Evolutionary conservation across 768 basidiomycete genomes (phyloP), one percentile per base, ranked within the genome.

Genomic region (Boletus reticulatus): DNA sequence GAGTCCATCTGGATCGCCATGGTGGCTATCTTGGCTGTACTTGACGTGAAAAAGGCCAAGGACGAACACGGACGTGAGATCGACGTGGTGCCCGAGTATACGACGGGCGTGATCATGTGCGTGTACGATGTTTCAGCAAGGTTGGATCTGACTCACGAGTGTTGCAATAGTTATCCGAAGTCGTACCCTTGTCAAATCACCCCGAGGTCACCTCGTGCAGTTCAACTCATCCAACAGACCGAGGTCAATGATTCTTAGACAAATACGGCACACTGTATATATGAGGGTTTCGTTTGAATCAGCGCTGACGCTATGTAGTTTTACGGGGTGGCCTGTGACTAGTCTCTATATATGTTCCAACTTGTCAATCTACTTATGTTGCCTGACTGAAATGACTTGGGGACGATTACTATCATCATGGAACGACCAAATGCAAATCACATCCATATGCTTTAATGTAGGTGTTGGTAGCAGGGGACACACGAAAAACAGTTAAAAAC

Each of bases 1-100:
- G 68, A 73, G 1, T 76, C 73, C 16, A 16, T 78, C 27, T 74
- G 72, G 64, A 66, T 72, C 13, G 70, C 75, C 5, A 72, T 72
- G 27, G 66, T 62, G 37, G 54, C 66, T 31, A 62, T 72, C 12
- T 64, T 78, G 27, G 72, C 75, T 4, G 49, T 69, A 2, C 75
- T 77, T 57, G 60, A 60, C 14, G 73, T 78, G 45, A 52, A 46
- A 42, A 72, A 72, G 27, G 61, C 59, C 20, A 64, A 59, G 41
- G 66, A 70, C 42, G 56, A 61, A 37, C 57, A 55, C 39, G 70
- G 68, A 20, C 58, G 64, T 10, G 57, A 70, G 4, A 24, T 72
- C 19, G 34, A 36, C 34, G 34, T 36, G 34, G 34, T 12, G 6
- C 34, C 67, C 2, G 48, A 69, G 34, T 74, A 53, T n/a, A 68